A percentile compares a stretch with the other conserved stretches of the same genome.
Evolutionary conservation across 345 rosid species (phyloP).

Genomic region (Pugionium dolabratum): DNA sequence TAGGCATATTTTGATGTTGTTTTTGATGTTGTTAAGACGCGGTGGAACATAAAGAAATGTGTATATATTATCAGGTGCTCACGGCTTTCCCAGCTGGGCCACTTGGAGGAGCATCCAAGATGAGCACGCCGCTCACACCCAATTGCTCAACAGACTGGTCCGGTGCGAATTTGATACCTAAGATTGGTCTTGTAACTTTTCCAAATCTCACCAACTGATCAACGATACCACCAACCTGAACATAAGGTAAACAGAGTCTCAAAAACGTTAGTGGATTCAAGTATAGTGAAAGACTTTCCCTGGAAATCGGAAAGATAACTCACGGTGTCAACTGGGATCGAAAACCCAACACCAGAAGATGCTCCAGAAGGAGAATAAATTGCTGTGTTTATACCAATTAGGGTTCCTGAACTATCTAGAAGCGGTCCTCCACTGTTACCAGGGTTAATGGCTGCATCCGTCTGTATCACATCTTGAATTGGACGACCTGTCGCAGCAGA

Average conservation of each 20-base stretch:
- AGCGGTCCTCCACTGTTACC: slow-evolving; percentile 99
- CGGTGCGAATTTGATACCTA: slow-evolving; percentile 96
- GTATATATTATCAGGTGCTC: slow-evolving; percentile 23
- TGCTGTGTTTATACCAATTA: slow-evolving; percentile 95
- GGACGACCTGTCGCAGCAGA: slow-evolving; percentile 99
- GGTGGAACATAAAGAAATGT: no score
- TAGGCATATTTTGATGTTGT: no score
- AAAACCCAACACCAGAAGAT: slow-evolving; percentile 97
- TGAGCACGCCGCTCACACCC: slow-evolving; percentile 95
- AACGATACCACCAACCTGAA: slow-evolving; percentile 86
- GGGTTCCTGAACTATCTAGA: slow-evolving; percentile 87
- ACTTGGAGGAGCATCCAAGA: slow-evolving; percentile 84
- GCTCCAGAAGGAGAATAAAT: slow-evolving; percentile 99
- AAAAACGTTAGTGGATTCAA: no score
- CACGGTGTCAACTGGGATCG: slow-evolving; percentile 97
- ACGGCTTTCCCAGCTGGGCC: slow-evolving; percentile 99
- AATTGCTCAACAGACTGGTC: slow-evolving; percentile 96
- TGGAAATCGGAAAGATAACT: slow-evolving; percentile 32
- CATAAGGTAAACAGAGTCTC: neutral
- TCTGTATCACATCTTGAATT: slow-evolving; percentile 97
- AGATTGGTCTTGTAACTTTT: slow-evolving; percentile 84
- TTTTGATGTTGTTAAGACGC: no score
- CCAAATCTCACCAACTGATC: slow-evolving; percentile 91
- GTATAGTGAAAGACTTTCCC: no score
- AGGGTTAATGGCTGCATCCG: slow-evolving; percentile 98